These are phyloP conservation scores for Smallanthus sonchifolius DNA, from an alignment of 129 eudicot species.

Conservation along the genomic window DNA sequence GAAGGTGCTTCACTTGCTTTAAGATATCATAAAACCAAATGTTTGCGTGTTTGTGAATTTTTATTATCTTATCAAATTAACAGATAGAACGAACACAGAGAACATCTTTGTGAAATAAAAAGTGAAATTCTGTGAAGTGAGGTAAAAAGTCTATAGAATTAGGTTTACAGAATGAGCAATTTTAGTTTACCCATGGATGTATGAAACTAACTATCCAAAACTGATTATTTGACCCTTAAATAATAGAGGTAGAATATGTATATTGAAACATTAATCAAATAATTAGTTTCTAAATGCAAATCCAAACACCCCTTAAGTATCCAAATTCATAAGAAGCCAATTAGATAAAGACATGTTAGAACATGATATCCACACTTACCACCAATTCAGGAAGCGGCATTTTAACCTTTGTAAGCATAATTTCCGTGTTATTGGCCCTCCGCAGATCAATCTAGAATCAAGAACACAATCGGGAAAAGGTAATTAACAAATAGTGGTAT, in stretches of 20 bases:
- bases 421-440: conserved; percentile 96
- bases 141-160: background rate
- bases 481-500: background rate
- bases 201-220: background rate
- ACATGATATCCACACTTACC: conserved; percentile 45
- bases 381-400: conserved; percentile 95
- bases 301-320: background rate
- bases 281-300: background rate
- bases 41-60: background rate
- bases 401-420: conserved; percentile 98
- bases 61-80: background rate
- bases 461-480: background rate
- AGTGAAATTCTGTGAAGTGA: background rate
- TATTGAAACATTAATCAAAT: background rate
- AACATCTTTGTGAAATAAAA: background rate
- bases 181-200: background rate
- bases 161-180: background rate
- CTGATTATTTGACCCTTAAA: background rate
- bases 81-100: background rate
- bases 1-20: background rate
- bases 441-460: conserved; percentile 71
- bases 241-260: background rate
- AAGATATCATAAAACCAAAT: background rate
- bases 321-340: conserved; percentile 6
- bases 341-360: background rate